phyloP scores from a whole-genome alignment of 1,284 basidiomycete genomes.

The Sanghuangporus weigelae region DNA sequence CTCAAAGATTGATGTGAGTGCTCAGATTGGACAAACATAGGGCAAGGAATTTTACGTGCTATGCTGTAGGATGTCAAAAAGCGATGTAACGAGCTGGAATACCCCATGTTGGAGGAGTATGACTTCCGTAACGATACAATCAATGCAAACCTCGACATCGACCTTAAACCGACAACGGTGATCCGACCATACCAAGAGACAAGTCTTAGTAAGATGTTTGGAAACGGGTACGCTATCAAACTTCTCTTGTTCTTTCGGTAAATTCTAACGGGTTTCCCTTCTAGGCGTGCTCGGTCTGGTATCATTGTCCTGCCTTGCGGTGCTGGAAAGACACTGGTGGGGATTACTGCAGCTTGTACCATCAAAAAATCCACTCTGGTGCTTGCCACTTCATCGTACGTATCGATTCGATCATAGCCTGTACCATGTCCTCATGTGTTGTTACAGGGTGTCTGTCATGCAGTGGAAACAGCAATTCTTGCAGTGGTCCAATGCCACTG shows the following conservation, averaged over 20 bases:
- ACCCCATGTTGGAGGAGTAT: constrained; percentile 96
- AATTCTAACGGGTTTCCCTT: constrained; percentile 3
- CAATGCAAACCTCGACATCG: constrained; percentile 94
- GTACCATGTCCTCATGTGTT: constrained; percentile 18
- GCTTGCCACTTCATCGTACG: constrained; percentile 92
- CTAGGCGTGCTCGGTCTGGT: constrained; percentile 89
- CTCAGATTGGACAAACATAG: constrained; percentile 21
- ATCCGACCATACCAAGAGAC: constrained; percentile 98
- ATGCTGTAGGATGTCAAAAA: constrained; percentile 77
- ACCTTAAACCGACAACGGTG: constrained; percentile 92
- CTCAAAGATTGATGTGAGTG: constrained; percentile 78
- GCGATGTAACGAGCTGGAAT: constrained; percentile 90
- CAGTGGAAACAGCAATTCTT: constrained; percentile 98
- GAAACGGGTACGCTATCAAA: constrained; percentile 69
- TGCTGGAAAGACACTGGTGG: constrained; percentile 97
- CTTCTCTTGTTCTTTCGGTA: background rate
- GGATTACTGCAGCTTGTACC: constrained; percentile 98
- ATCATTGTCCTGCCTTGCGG: constrained; percentile 99
- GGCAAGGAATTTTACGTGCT: background rate
- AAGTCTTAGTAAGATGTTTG: constrained; percentile 97
- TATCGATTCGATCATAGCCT: constrained; percentile 19
- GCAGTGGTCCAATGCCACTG: constrained; percentile 95
- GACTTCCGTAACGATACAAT: constrained; percentile 95
- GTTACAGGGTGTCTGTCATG: constrained; percentile 84
- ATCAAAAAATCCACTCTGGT: constrained; percentile 99